Conservation (phyloP, 805 yeast genomes). For the Teunomyces kruisii region DNA sequence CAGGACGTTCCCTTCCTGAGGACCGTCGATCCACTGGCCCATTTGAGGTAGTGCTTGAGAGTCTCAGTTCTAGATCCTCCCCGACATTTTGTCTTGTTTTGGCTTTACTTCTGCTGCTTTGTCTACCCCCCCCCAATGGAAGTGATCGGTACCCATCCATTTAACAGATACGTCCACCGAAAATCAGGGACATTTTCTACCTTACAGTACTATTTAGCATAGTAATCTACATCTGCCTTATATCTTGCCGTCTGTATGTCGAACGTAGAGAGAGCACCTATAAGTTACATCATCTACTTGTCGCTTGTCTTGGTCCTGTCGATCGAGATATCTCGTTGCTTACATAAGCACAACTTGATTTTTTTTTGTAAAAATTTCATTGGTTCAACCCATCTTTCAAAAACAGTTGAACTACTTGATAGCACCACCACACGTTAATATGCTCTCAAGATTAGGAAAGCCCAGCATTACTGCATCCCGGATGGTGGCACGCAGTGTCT, state of each 20-base stretch:
- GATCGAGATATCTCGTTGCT: neutral
- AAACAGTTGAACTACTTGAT: neutral
- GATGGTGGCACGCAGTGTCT: conserved; percentile 9
- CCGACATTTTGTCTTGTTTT: too few species aligned
- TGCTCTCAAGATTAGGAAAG: conserved; percentile 31
- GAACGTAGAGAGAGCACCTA: neutral
- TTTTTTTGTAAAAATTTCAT: conserved; percentile 7
- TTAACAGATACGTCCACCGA: neutral
- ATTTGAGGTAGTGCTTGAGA: too few species aligned
- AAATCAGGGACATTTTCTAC: neutral
- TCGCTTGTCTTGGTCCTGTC: too few species aligned
- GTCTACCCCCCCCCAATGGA: too few species aligned
- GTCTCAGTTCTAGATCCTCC: too few species aligned
- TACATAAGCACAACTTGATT: conserved; percentile 5
- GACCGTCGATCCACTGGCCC: neutral
- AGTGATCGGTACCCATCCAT: neutral
- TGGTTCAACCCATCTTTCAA: conserved; percentile 2
- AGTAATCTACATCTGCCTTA: neutral
- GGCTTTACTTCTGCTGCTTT: too few species aligned
- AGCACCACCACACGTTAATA: conserved; percentile 8
- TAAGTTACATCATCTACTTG: too few species aligned
- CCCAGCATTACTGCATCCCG: conserved; percentile 10
- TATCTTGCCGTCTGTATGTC: neutral
- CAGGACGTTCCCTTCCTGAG: neutral
- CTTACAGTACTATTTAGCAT: neutral